These are phyloP conservation scores for Botrytis squamosa DNA, from an alignment of 2,329 filamentous ascomycete genomes.

Conservation along the genomic window DNA sequence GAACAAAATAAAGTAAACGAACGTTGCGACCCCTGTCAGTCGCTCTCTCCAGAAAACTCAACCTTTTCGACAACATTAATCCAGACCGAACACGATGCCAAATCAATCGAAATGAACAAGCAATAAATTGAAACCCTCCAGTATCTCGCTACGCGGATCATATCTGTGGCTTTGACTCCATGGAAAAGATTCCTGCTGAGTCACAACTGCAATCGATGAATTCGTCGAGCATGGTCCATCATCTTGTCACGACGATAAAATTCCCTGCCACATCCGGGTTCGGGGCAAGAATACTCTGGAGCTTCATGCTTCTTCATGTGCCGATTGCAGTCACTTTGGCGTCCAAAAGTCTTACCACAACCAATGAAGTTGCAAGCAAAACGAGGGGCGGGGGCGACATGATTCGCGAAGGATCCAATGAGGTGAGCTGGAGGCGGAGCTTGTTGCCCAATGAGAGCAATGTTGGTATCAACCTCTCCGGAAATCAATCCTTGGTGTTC, in stretches of 20 bases:
- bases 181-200: background rate
- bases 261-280: background rate
- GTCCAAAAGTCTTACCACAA: background rate
- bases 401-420: background rate
- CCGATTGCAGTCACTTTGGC: background rate
- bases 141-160: background rate
- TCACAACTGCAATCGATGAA: background rate
- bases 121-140: background rate
- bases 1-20: background rate
- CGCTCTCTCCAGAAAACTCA: background rate
- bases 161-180: background rate
- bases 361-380: background rate
- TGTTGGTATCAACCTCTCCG: background rate
- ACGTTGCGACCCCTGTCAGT: background rate
- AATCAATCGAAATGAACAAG: background rate
- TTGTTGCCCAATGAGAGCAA: background rate
- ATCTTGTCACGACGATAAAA: background rate
- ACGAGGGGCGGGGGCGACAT: background rate
- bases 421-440: background rate
- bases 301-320: background rate
- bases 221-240: background rate
- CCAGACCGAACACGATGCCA: background rate
- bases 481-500: background rate
- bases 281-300: background rate
- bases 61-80: background rate